Evolutionary conservation across 768 basidiomycete species (phyloP).

Genomic region (Melanogaster broomeanus): DNA sequence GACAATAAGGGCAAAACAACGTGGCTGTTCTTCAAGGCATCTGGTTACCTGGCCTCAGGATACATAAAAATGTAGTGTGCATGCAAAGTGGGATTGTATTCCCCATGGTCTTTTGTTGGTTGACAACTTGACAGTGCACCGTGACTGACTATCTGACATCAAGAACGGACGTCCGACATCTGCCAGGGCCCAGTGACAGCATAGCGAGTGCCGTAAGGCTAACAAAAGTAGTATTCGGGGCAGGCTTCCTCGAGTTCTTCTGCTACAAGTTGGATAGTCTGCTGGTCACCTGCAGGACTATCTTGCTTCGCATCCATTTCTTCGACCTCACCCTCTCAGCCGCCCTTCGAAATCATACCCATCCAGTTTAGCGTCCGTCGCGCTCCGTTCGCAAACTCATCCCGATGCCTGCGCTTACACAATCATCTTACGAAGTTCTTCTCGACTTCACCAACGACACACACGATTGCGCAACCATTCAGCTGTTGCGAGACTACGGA

Average conservation of each 20-base stretch:
- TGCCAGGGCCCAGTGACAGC: too few relatives aligned
- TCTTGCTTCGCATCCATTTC: conserved; percentile 7
- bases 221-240: conserved; percentile 35
- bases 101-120: conserved; percentile 17
- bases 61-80: conserved; percentile 8
- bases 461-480: conserved; percentile 60
- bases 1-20: conserved; percentile 17
- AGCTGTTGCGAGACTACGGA: conserved; percentile 66
- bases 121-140: too few relatives aligned
- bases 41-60: conserved; percentile 10
- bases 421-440: conserved; percentile 59
- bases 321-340: conserved; percentile 15
- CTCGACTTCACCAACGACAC: conserved; percentile 74
- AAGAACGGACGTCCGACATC: conserved; percentile 1
- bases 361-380: conserved; percentile 36
- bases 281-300: conserved; percentile 4
- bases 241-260: conserved; percentile 20
- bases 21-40: conserved; percentile 18
- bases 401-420: conserved; percentile 59
- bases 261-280: conserved; percentile 6
- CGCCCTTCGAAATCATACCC: conserved; percentile 13
- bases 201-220: conserved; percentile 31
- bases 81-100: neutral
- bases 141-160: too few relatives aligned
- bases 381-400: conserved; percentile 15